phyloP scores from a whole-genome alignment of 441 rosid species.

The Capsella rubella region DNA sequence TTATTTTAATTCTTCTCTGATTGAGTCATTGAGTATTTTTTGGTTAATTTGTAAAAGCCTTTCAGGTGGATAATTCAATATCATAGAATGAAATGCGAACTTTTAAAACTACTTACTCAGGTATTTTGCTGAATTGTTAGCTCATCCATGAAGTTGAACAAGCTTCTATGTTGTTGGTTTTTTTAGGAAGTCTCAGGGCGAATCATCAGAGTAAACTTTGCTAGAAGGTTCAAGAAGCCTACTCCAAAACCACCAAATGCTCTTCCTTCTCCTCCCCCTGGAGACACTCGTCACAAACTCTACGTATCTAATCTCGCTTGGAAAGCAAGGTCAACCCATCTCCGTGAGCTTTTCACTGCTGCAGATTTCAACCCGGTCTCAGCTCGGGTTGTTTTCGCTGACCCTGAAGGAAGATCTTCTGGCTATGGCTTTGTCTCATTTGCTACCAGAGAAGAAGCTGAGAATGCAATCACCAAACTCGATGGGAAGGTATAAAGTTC shows the following conservation, averaged over 20 bases:
- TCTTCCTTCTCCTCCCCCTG: slow-evolving; percentile 38
- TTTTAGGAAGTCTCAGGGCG: slow-evolving; percentile 79
- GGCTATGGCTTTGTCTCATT: slow-evolving; percentile 94
- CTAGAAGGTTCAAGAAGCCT: slow-evolving; percentile 71
- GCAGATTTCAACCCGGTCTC: slow-evolving; percentile 66
- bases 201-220: slow-evolving; percentile 73
- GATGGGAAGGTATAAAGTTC: slow-evolving; percentile 72
- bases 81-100: no score
- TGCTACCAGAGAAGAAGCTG: slow-evolving; percentile 86
- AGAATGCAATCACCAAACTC: slow-evolving; percentile 69
- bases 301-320: slow-evolving; percentile 87
- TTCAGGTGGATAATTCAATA: background rate
- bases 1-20: background rate
- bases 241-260: slow-evolving; percentile 49
- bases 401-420: slow-evolving; percentile 69
- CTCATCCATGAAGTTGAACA: background rate
- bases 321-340: slow-evolving; percentile 83
- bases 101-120: background rate
- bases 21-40: background rate
- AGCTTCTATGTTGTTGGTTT: slow-evolving; percentile 16
- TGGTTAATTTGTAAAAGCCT: background rate
- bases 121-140: slow-evolving; percentile 1
- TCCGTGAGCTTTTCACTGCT: slow-evolving; percentile 71
- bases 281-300: slow-evolving; percentile 74
- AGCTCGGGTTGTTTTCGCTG: slow-evolving; percentile 69